Evolutionary conservation across 2,329 filamentous ascomycete species (phyloP).

Genomic region (Xylariales sp.): DNA sequence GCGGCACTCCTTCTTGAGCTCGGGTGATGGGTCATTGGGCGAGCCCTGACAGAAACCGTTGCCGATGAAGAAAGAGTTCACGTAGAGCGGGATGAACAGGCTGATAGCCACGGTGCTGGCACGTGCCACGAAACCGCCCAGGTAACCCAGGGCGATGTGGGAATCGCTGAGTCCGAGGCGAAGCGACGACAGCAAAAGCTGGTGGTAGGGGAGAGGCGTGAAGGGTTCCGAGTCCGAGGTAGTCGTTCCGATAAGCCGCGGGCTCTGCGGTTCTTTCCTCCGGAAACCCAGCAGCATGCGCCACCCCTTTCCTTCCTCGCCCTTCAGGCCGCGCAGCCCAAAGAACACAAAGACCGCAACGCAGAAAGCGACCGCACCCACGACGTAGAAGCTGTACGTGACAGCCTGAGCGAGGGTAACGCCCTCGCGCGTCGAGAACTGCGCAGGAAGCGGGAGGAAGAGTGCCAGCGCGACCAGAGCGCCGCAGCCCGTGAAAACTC

Average conservation of each 20-base stretch:
- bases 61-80: constrained; percentile 84
- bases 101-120: constrained; percentile 94
- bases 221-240: constrained; percentile 3
- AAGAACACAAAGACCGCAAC: constrained; percentile 75
- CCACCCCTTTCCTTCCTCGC: constrained; percentile 77
- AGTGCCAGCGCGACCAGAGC: constrained; percentile 77
- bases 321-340: constrained; percentile 64
- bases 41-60: constrained; percentile 73
- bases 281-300: constrained; percentile 45
- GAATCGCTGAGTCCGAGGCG: constrained; percentile 68
- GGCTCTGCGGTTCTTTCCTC: constrained; percentile 13
- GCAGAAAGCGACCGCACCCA: constrained; percentile 65
- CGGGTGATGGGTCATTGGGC: constrained; percentile 59
- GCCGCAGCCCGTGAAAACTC: constrained; percentile 87
- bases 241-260: not conserved
- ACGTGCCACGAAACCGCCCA: constrained; percentile 91
- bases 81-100: constrained; percentile 87
- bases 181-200: constrained; percentile 59
- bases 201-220: constrained; percentile 48
- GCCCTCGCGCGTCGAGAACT: constrained; percentile 68
- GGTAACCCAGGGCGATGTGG: constrained; percentile 79
- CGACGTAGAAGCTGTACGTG: constrained; percentile 81
- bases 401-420: constrained; percentile 71
- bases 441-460: constrained; percentile 83
- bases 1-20: constrained; percentile 81